phyloP scores from a whole-genome alignment of 768 basidiomycete genomes.

The Panus rudis region DNA sequence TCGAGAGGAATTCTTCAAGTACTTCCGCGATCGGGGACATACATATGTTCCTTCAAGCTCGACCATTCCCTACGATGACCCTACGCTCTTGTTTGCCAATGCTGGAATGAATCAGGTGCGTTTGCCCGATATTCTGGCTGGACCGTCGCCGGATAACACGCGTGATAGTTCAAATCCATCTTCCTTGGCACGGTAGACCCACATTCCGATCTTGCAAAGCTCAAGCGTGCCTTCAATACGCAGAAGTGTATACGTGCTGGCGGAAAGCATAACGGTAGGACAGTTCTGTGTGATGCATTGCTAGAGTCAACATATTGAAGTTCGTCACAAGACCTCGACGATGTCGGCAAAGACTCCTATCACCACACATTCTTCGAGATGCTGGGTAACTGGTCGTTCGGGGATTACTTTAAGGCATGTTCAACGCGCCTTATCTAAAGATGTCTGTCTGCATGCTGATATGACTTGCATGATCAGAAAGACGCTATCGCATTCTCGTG shows the following conservation, averaged over 20 bases:
- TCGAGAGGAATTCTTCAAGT: slow-evolving; percentile 86
- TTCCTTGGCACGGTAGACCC: slow-evolving; percentile 99
- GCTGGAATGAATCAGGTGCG: slow-evolving; percentile 93
- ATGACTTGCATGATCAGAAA: slow-evolving; percentile 46
- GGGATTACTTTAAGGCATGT: slow-evolving; percentile 96
- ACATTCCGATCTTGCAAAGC: slow-evolving; percentile 80
- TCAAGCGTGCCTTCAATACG: slow-evolving; percentile 90
- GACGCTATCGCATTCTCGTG: slow-evolving; percentile 92
- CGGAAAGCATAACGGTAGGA: slow-evolving; percentile 92
- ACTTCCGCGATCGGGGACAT: slow-evolving; percentile 74
- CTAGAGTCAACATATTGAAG: slow-evolving; percentile 2
- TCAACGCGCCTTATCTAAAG: neutral
- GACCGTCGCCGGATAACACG: neutral
- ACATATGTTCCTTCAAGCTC: slow-evolving; percentile 86
- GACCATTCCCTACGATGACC: slow-evolving; percentile 96
- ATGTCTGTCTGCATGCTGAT: neutral
- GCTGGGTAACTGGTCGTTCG: slow-evolving; percentile 99
- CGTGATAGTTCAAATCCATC: slow-evolving; percentile 81
- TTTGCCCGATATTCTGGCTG: neutral
- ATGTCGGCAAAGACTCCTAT: slow-evolving; percentile 98
- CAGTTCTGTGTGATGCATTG: slow-evolving; percentile 4
- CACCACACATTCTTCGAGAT: slow-evolving; percentile 99
- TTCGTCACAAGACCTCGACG: slow-evolving; percentile 73
- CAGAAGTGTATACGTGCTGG: slow-evolving; percentile 99
- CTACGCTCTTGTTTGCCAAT: slow-evolving; percentile 95